phyloP scores from a whole-genome alignment of 345 rosid species.

The Hibiscus tridactylites region DNA sequence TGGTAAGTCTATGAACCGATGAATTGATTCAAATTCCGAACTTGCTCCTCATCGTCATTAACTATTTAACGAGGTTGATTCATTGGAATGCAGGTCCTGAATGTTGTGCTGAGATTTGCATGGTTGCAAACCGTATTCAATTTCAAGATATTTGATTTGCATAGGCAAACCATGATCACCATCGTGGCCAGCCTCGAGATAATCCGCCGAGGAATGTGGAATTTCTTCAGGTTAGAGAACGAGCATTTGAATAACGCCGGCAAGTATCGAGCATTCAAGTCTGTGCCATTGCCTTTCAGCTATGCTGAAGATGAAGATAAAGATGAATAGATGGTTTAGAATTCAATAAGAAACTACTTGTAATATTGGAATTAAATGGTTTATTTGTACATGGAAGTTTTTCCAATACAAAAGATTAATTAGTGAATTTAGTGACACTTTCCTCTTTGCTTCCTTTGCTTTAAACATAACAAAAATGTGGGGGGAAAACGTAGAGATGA shows the following conservation, averaged over 20 bases:
- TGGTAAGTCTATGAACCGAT: constrained; percentile 28
- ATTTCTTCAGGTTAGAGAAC: constrained; percentile 67
- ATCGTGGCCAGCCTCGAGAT: constrained; percentile 58
- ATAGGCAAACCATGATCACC: constrained; percentile 29
- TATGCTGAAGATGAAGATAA: constrained; percentile 41
- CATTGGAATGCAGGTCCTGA: constrained; percentile 24
- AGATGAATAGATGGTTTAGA: constrained; percentile 20
- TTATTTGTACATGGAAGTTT: too few relatives aligned
- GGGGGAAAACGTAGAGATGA: too few relatives aligned
- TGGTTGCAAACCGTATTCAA: constrained; percentile 58
- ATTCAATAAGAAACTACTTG: neutral
- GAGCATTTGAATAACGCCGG: constrained; percentile 73
- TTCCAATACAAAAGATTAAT: too few relatives aligned
- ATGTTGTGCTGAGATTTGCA: constrained; percentile 48
- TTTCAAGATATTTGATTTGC: constrained; percentile 21
- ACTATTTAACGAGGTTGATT: neutral
- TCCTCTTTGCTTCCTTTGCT: too few relatives aligned
- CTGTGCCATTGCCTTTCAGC: constrained; percentile 71
- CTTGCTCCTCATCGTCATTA: neutral
- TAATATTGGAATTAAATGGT: too few relatives aligned
- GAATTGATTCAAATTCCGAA: too few relatives aligned
- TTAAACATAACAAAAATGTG: too few relatives aligned
- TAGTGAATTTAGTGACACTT: too few relatives aligned
- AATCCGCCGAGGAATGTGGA: constrained; percentile 68
- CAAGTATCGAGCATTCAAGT: constrained; percentile 60